A percentile compares a stretch with the other conserved stretches of the same genome.
Conservation (phyloP, 441 rosid species). For the Theobroma grandiflorum region DNA sequence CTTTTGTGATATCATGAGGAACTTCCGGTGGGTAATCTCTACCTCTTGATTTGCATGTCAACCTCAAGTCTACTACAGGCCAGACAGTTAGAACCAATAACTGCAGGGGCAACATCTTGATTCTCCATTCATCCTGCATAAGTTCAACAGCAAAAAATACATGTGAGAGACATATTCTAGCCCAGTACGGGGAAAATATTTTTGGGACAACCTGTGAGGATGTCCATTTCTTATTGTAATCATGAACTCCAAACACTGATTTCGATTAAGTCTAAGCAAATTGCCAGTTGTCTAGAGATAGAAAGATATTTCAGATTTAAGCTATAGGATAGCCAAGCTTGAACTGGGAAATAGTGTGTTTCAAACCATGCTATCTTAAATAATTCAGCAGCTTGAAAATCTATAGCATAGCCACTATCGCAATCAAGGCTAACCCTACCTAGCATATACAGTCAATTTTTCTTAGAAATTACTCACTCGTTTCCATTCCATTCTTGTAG, state of each 20-base stretch:
- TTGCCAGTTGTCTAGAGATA: too few relatives aligned
- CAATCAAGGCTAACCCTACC: neutral
- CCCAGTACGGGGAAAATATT: too few relatives aligned
- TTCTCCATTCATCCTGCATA: slow-evolving; percentile 84
- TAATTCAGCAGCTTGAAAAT: neutral
- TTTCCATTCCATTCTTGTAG: neutral
- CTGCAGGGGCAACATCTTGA: slow-evolving; percentile 85
- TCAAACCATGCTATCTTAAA: neutral
- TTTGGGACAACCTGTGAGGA: neutral
- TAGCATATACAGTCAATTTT: neutral
- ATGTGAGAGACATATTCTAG: neutral
- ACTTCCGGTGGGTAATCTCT: slow-evolving; percentile 72
- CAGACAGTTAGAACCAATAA: slow-evolving; percentile 74
- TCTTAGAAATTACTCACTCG: neutral
- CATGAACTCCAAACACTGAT: too few relatives aligned
- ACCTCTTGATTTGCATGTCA: slow-evolving; percentile 71
- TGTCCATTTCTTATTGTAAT: too few relatives aligned
- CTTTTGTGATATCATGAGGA: slow-evolving; percentile 63
- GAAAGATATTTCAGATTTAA: neutral
- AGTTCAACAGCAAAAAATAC: slow-evolving; percentile 7
- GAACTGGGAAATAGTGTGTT: neutral
- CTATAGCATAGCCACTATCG: too few relatives aligned
- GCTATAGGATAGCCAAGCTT: neutral
- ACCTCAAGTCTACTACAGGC: slow-evolving; percentile 86
- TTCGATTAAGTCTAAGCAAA: too few relatives aligned